Evolutionary conservation across 2,329 filamentous ascomycete genomes (phyloP).

Genomic region (Emmonsia crescens): DNA sequence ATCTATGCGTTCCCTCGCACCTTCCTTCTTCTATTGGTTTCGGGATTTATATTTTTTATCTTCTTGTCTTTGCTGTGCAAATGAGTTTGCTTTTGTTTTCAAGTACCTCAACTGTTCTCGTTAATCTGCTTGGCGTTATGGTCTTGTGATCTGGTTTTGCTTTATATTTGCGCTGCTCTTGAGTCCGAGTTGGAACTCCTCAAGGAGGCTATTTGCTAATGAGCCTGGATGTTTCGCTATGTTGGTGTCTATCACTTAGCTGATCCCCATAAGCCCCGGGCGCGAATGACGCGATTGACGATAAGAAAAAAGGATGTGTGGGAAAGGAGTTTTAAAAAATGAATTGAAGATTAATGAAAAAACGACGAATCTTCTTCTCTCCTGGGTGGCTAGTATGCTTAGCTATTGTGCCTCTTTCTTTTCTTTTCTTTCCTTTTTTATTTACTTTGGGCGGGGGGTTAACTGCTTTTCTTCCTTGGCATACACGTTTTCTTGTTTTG

Average conservation of each 20-base stretch:
- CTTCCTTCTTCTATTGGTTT: slow-evolving; percentile 10
- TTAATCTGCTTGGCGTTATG: slow-evolving; percentile 5
- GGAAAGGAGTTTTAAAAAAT: not conserved
- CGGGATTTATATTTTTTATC: not conserved
- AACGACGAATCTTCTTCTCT: not conserved
- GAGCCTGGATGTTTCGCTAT: not conserved
- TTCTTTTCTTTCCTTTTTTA: not conserved
- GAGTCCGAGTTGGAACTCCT: not conserved
- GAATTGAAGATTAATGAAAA: not conserved
- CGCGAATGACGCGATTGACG: not conserved
- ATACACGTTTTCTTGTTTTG: not conserved
- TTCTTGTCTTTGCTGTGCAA: too few species aligned
- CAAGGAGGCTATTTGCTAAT: not conserved
- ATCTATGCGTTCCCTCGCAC: slow-evolving; percentile 10
- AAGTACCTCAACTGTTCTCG: slow-evolving; percentile 1
- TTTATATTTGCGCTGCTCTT: slow-evolving; percentile 6
- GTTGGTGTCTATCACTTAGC: not conserved
- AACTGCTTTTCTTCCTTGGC: not conserved
- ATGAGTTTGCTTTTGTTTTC: not conserved
- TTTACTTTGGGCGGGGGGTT: not conserved
- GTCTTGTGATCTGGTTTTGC: slow-evolving; percentile 6
- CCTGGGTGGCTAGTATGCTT: slow-evolving; percentile 12
- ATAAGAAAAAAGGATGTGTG: not conserved
- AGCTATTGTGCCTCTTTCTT: slow-evolving; percentile 7
- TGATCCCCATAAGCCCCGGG: not conserved